Evolutionary conservation across 495 filamentous ascomycete species (phyloP).

Genomic region (Terfezia claveryi): DNA sequence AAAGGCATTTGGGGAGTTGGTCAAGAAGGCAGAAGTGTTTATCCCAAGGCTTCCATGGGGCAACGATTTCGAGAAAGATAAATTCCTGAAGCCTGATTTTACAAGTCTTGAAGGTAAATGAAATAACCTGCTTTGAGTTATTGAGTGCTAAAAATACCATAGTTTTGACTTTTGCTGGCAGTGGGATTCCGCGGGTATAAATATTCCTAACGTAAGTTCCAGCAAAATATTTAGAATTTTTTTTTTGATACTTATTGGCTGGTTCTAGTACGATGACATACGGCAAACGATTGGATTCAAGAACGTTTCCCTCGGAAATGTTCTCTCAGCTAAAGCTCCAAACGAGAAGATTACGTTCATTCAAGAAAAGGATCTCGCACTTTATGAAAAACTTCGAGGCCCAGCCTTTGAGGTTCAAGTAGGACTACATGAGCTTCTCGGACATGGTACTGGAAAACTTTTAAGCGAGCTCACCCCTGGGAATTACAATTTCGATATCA

Average conservation of each 20-base stretch:
- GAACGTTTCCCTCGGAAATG: conserved; percentile 78
- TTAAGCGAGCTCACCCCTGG: conserved; percentile 70
- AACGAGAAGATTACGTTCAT: conserved; percentile 85
- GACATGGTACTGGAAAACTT: conserved; percentile 87
- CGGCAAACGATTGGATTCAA: too few relatives aligned
- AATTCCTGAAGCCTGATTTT: conserved; percentile 84
- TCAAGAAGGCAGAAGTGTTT: conserved; percentile 53
- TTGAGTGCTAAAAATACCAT: conserved; percentile 21
- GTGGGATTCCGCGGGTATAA: conserved; percentile 64
- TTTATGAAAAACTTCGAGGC: conserved; percentile 70
- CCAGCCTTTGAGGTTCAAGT: conserved; percentile 86
- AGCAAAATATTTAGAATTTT: neutral
- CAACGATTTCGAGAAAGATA: conserved; percentile 81
- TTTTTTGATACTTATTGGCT: neutral
- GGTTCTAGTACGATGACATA: conserved; percentile 63
- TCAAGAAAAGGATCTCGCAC: conserved; percentile 40
- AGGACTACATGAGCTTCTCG: conserved; percentile 83
- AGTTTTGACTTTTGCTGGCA: conserved; percentile 45
- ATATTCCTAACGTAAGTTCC: too few relatives aligned
- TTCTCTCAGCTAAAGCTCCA: conserved; percentile 70
- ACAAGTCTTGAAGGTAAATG: conserved; percentile 50
- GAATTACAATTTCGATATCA: conserved; percentile 63
- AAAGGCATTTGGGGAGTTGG: conserved; percentile 66
- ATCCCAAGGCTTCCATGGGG: conserved; percentile 80
- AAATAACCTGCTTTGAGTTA: conserved; percentile 15